Evolutionary conservation across 2,329 filamentous ascomycete genomes (phyloP).

Genomic region (Aspergillus tanneri): DNA sequence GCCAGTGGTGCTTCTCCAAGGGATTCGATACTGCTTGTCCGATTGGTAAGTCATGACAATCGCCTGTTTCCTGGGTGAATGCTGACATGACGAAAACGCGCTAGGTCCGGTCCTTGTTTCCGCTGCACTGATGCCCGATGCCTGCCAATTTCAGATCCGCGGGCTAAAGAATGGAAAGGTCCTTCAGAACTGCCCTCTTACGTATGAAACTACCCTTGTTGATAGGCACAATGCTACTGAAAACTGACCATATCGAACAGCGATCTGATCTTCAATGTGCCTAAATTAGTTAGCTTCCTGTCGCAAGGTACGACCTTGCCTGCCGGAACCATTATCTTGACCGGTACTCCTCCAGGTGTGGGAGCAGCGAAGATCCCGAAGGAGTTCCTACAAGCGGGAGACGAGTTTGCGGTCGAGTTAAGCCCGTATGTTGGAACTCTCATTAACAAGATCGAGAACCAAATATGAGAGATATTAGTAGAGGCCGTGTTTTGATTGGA

Average conservation of each 20-base stretch:
- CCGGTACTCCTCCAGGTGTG: constrained; percentile 46
- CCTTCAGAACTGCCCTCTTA: constrained; percentile 50
- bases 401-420: constrained; percentile 52
- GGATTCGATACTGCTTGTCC: constrained; percentile 60
- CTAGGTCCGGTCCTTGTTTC: constrained; percentile 53
- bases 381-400: constrained; percentile 47
- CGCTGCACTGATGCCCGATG: constrained; percentile 32
- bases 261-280: constrained; percentile 56
- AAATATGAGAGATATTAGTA: constrained; percentile 8
- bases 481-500: neutral
- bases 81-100: neutral
- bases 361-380: constrained; percentile 42
- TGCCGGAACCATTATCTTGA: constrained; percentile 45
- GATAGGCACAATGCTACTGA: neutral
- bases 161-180: constrained; percentile 52
- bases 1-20: constrained; percentile 60
- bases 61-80: neutral
- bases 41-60: constrained; percentile 36
- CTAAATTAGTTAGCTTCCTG: constrained; percentile 43
- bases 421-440: constrained; percentile 51
- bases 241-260: constrained; percentile 31
- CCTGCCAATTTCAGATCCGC: constrained; percentile 34
- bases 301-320: constrained; percentile 45
- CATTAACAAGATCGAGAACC: constrained; percentile 45
- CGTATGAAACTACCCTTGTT: constrained; percentile 31